Evolutionary conservation across 2,329 filamentous ascomycete genomes (phyloP).

Genomic region (Fusarium cicatricum): DNA sequence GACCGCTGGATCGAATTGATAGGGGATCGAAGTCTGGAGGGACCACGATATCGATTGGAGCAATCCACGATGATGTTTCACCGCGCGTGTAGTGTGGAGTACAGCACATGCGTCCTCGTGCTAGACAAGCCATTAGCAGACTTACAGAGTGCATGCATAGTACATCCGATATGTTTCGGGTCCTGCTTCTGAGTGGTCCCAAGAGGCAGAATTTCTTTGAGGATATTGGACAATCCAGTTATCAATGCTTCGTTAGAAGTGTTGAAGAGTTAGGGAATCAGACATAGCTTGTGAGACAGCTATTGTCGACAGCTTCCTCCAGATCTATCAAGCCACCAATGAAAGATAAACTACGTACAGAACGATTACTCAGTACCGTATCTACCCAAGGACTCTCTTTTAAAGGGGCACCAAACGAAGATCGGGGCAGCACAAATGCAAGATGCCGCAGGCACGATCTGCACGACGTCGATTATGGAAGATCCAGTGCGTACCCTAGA

Average conservation of each 20-base stretch:
- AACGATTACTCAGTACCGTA: not conserved
- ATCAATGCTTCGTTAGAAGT: too few species aligned
- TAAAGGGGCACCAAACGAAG: not conserved
- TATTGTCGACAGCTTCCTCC: too few species aligned
- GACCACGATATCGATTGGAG: not conserved
- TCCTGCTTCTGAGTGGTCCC: too few species aligned
- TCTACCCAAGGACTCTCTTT: constrained; percentile 8
- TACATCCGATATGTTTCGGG: constrained; percentile 10
- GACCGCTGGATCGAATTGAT: not conserved
- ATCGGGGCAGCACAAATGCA: constrained; percentile 26
- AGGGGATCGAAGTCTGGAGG: not conserved
- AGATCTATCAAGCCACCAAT: too few species aligned
- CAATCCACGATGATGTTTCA: not conserved
- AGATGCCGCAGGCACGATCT: constrained; percentile 32
- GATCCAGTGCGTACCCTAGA: constrained; percentile 3
- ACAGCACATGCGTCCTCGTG: not conserved
- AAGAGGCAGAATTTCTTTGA: too few species aligned
- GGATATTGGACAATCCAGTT: too few species aligned
- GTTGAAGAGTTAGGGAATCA: too few species aligned
- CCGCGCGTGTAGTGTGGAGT: not conserved
- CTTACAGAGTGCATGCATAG: constrained; percentile 1
- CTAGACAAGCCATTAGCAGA: not conserved
- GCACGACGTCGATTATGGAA: constrained; percentile 16
- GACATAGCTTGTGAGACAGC: too few species aligned
- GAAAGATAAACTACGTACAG: constrained; percentile 2